Evolutionary conservation across 768 basidiomycete genomes (phyloP), one percentile per base, ranked within the genome.

Genomic region (Termitomyces titanicus): DNA sequence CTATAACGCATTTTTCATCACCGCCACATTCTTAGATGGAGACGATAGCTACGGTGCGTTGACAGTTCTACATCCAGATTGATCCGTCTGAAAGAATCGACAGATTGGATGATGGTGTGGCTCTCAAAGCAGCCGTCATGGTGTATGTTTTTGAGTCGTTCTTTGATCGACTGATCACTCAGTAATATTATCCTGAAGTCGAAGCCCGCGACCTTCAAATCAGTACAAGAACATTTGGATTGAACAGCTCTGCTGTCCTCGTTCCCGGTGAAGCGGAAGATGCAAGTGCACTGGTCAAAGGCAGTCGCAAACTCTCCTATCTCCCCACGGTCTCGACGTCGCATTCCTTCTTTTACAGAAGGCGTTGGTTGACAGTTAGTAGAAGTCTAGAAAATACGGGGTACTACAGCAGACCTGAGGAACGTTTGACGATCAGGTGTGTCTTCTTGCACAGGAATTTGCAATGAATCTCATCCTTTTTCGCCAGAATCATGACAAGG

Each of bases 61-160:
- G 11, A 25, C 6, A 18, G 11, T 17, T 55, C 2, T 34, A 37
- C 22, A n/a, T 3, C 39, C 7, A 24, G 5, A 13, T 25, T 5
- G 7, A 51, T 15, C 2, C 17, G 9, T n/a, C 15, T 34, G 4
- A 50, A 10, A 9, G 29, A 13, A 24, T 47, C 25, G 34, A 37
- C 33, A 84, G 82, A 73, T 8, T 86, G 84, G 84, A 74, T 86
- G 56, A 72, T 84, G 70, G 68, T 73, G 37, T 86, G 84, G 83
- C 59, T 85, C 0, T 78, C 81, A 20, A 73, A 74, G 44, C 78
- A 81, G 31, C 79, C 80, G 12, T 68, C 76, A 20, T 85, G 81
- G 80, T 68, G 81, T 79, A 55, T 51, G 80, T 25, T 43, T n/a
- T 35, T 22, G n/a, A 24, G n/a, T 15, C 25, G 29, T 52, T 34